Evolutionary conservation across 805 yeast species (phyloP).

Genomic region (Barnettozyma pratensis): DNA sequence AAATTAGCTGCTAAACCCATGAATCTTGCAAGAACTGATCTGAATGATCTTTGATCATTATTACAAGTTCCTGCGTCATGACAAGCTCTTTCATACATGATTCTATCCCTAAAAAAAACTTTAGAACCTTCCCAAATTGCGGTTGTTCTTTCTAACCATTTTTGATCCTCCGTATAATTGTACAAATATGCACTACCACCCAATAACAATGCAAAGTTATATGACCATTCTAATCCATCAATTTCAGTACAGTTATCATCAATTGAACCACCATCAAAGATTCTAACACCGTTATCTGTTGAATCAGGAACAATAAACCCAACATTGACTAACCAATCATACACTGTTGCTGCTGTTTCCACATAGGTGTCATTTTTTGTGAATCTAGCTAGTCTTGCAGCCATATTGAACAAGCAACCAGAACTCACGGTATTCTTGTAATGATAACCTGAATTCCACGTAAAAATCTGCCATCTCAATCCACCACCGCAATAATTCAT

Average conservation of each 20-base stretch:
- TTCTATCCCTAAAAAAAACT: conserved; percentile 42
- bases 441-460: conserved; percentile 65
- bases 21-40: conserved; percentile 59
- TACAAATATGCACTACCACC: conserved; percentile 69
- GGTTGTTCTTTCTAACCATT: conserved; percentile 47
- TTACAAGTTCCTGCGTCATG: conserved; percentile 51
- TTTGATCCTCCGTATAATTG: conserved; percentile 47
- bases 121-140: conserved; percentile 40
- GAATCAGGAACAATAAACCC: conserved; percentile 34
- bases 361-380: conserved; percentile 50
- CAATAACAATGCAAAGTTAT: conserved; percentile 62
- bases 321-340: conserved; percentile 55
- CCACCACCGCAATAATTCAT: conserved; percentile 53
- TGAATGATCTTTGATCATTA: conserved; percentile 73
- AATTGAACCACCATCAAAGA: conserved; percentile 59
- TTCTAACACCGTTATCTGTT: conserved; percentile 25
- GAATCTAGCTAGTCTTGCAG: conserved; percentile 60
- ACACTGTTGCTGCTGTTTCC: conserved; percentile 50
- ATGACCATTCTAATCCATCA: conserved; percentile 55
- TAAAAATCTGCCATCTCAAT: conserved; percentile 66
- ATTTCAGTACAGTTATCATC: conserved; percentile 42
- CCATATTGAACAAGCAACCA: conserved; percentile 57
- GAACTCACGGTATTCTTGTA: conserved; percentile 62
- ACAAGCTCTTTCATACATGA: conserved; percentile 64
- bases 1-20: conserved; percentile 52